Evolutionary conservation across 148 eudicot species (phyloP), one percentile per base, ranked within the genome.

Genomic region (Rhododendron vialii): DNA sequence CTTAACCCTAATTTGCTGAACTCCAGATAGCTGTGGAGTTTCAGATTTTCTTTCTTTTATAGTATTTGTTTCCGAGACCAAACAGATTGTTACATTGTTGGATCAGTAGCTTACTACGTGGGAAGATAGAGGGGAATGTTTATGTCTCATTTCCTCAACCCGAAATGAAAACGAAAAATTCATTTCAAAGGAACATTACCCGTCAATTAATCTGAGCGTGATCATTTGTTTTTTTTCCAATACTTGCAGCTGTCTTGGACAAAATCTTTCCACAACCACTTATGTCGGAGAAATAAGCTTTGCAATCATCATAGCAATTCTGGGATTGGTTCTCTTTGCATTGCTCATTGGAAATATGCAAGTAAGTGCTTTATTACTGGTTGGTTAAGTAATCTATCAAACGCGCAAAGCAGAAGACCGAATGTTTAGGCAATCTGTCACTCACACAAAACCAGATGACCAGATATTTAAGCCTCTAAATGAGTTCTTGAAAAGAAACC

Each of bases 341-440:
- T 87, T 93, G 83, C 93, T 96, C 9, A 96, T 96, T 33, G 98
- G 98, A 14, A 96, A 96, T 90, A 94, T 96, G 98, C 98, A 96
- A 86, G 98, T 96, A 91, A 89, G 89, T 80, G 78, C 30, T 75
- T 4, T 13, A 7, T 3, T 17, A 38, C 17, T 38, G 81, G 48
- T 43, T 38, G 26, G 48, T 41, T 78, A 10, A 47, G 18, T 45
- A 12, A 26, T 48, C 12, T 22, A 35, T 67, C 33, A 3, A 17
- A 10, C 3, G 14, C 5, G 28, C 74, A 67, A 67, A 26, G 74
- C 33, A 26, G 74, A 26, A 67, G 71, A 63, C 4, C 30, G 33
- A 14, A 67, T 63, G 28, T 63, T 24, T n/a, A 63, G 28, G 65
- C 65, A 59, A 59, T 59, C 65, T 59, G 65, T 59, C 65, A 59